Evolutionary conservation across 2,329 filamentous ascomycete genomes (phyloP), one percentile per base, ranked within the genome.

Genomic region (Fusarium longipes): DNA sequence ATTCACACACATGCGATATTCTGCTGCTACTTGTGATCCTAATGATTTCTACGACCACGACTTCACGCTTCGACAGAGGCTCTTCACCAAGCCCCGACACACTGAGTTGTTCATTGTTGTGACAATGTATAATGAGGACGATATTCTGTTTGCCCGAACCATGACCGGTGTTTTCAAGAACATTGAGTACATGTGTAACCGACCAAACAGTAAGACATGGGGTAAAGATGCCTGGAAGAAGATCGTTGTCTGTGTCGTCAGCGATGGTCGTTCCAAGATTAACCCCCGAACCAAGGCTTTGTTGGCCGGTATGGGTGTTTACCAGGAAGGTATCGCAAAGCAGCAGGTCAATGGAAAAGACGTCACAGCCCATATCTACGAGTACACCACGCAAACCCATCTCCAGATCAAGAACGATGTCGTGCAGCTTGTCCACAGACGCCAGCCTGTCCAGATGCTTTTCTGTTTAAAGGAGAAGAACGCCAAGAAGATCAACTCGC

Each of bases 381-480:
- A 96, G 78, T 96, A 96, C 80, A 96, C 93, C 8, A 92, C 91
- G 0, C 92, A 96, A 79, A 92, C 94, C 70, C 92, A 92, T 32
- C 83, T 98, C 74, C 89, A 93, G 74, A 89, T 98, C 77, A 97
- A 97, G 82, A 96, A 95, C 71, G 91, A 91, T 62, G 87, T 97
- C 39, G 95, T 98, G 10, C 86, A 90, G 45, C 84, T 98, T 48
- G 92, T 96, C 65, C 90, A 91, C 44, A 93, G 93, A 75, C 91
- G 91, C 63, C 93, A 96, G 65, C 95, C 96, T 0, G 92, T 99
- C 3, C 96, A 99, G 81, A 91, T 99, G 83, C 87, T 99, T 6
- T 99, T 99, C 83, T 99, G 96, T 78, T 80, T 99, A 63, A 99
- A 99, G 83, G 96, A 99, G 77, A 98, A 97, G 87, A 99, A 99